Conservation (phyloP, 176 grass and related monocot species). For the Elymus sibiricus region DNA sequence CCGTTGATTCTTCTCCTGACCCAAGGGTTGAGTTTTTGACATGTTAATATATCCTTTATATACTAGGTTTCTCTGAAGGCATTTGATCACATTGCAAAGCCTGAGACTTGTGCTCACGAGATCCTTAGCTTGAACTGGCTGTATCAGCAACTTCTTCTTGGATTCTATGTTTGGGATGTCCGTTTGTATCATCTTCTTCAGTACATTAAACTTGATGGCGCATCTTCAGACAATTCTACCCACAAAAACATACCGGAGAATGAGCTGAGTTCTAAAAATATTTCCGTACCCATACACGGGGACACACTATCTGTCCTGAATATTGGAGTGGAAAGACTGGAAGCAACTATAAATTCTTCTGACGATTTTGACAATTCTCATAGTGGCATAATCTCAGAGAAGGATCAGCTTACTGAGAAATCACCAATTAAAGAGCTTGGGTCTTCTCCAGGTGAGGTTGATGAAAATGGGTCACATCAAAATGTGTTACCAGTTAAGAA, state of each 20-base stretch:
- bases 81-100: constrained; percentile 30
- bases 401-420: constrained; percentile 20
- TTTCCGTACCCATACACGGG: not conserved
- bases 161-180: constrained; percentile 75
- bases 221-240: constrained; percentile 7
- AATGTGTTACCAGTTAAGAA: constrained; percentile 17
- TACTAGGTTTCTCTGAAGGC: constrained; percentile 50
- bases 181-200: constrained; percentile 65
- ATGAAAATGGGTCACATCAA: not conserved
- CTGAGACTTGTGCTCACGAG: constrained; percentile 37
- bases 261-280: constrained; percentile 10
- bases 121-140: constrained; percentile 77
- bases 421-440: constrained; percentile 26
- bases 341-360: constrained; percentile 13
- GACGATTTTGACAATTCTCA: not conserved
- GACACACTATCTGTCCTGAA: not conserved
- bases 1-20: not conserved
- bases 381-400: constrained; percentile 3
- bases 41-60: constrained; percentile 10
- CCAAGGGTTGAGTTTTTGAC: not conserved
- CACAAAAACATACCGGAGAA: constrained; percentile 23
- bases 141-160: constrained; percentile 78
- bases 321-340: constrained; percentile 19
- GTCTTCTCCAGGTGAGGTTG: constrained; percentile 21
- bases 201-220: constrained; percentile 25